phyloP scores from a whole-genome alignment of 208 protist genomes.

The Acanthamoeba triangularis region DNA sequence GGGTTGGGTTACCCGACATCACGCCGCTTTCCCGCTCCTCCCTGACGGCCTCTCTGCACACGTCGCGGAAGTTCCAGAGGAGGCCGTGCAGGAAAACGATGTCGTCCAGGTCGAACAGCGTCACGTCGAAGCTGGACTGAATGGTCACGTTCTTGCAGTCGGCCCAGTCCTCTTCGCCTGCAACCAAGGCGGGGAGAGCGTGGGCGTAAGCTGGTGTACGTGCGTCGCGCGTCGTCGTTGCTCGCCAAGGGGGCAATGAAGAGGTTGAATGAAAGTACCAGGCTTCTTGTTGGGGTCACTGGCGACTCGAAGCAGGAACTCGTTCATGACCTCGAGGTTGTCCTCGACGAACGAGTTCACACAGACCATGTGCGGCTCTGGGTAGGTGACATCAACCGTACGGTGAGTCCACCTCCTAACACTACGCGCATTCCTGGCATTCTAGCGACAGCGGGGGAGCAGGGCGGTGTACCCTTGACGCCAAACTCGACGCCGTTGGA shows the following conservation, averaged over 20 bases:
- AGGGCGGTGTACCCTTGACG: background rate
- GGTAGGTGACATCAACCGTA: background rate
- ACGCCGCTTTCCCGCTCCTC: background rate
- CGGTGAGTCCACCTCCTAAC: too few relatives aligned
- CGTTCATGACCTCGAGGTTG: background rate
- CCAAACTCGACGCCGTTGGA: conserved; percentile 58
- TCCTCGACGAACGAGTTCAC: conserved; percentile 67
- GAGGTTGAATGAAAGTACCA: background rate
- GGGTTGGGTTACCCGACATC: background rate
- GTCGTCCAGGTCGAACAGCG: conserved; percentile 54
- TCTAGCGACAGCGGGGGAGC: too few relatives aligned
- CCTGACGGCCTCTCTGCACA: background rate
- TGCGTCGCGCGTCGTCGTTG: background rate
- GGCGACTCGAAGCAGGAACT: conserved; percentile 44
- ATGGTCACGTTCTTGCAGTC: conserved; percentile 2
- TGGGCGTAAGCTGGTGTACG: background rate
- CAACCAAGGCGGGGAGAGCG: background rate
- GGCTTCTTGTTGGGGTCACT: conserved; percentile 57
- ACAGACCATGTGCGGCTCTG: conserved; percentile 59
- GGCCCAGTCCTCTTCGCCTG: conserved; percentile 55
- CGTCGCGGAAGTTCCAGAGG: background rate
- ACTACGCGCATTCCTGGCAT: too few relatives aligned
- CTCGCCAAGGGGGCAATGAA: background rate
- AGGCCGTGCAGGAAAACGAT: conserved; percentile 38
- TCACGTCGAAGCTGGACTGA: conserved; percentile 29